Evolutionary conservation across 164 flowering plant genomes (phyloP).

Genomic region (Tinospora cordifolia): DNA sequence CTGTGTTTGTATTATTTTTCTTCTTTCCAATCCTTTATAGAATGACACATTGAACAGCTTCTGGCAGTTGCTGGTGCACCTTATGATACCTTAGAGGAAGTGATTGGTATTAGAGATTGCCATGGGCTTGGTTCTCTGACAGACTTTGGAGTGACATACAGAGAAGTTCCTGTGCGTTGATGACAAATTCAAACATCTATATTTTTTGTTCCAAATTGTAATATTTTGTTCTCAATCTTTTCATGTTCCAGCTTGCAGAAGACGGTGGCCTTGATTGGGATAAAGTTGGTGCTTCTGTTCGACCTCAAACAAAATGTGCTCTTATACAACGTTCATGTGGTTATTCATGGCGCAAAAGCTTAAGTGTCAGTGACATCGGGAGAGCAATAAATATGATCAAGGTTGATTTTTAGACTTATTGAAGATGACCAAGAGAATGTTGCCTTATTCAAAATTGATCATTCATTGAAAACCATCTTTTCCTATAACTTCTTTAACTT

Average conservation of each 20-base stretch:
- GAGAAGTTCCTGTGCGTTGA: constrained; percentile 65
- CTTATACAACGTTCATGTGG: constrained; percentile 89
- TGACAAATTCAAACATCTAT: neutral
- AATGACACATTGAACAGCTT: constrained; percentile 51
- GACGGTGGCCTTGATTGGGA: constrained; percentile 83
- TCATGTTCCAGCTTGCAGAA: constrained; percentile 50
- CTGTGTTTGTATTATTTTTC: constrained; percentile 4
- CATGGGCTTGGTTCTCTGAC: constrained; percentile 57
- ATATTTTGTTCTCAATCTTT: constrained; percentile 1
- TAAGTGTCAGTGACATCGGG: constrained; percentile 67
- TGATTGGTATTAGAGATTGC: constrained; percentile 76
- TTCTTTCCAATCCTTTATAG: constrained; percentile 10
- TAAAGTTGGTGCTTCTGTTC: constrained; percentile 44
- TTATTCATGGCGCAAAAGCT: constrained; percentile 80
- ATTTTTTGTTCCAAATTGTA: neutral
- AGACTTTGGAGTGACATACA: constrained; percentile 70
- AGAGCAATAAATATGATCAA: constrained; percentile 69
- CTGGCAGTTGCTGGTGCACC: constrained; percentile 93
- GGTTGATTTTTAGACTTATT: constrained; percentile 24
- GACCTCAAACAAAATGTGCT: constrained; percentile 75
- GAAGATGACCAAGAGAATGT: neutral
- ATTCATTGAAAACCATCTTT: neutral
- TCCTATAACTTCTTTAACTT: neutral
- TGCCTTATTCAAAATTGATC: neutral
- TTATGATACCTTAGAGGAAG: constrained; percentile 88